Percentiles rank a stretch among this genome's conserved stretches.
phyloP scores from a whole-genome alignment of 2,329 filamentous ascomycete species.

The Fusarium equiseti region DNA sequence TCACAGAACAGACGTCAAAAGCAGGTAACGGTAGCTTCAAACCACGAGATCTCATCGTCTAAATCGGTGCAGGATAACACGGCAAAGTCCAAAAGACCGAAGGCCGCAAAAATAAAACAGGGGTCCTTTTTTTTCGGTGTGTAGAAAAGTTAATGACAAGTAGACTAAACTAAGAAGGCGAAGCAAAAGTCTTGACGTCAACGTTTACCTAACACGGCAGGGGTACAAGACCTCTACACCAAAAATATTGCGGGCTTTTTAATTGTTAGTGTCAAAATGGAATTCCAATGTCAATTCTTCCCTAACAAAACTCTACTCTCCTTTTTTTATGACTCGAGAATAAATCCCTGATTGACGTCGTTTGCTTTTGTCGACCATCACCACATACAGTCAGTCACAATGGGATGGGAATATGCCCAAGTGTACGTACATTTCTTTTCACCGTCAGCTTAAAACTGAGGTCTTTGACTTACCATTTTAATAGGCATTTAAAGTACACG shows the following conservation, averaged over 20 bases:
- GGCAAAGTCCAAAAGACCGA: conserved; percentile 17
- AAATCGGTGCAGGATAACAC: neutral
- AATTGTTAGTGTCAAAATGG: conserved; percentile 5
- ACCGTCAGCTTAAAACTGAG: fast-evolving
- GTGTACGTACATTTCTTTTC: conserved; percentile 31
- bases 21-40: neutral
- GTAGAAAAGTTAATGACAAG: conserved; percentile 25
- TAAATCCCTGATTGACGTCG: conserved; percentile 1
- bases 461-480: neutral
- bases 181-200: conserved; percentile 40
- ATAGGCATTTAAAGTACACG: conserved; percentile 43
- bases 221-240: conserved; percentile 3
- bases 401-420: conserved; percentile 42
- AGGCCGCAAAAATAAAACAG: neutral
- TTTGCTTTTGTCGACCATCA: neutral
- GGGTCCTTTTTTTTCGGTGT: neutral
- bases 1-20: neutral
- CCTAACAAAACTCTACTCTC: conserved; percentile 4
- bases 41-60: neutral
- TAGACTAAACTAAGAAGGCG: conserved; percentile 14
- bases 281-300: conserved; percentile 4
- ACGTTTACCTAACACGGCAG: conserved; percentile 30
- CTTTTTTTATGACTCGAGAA: conserved; percentile 1
- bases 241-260: neutral
- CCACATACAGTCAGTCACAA: conserved; percentile 27